Evolutionary conservation across 352 stramenopile genomes (phyloP).

Genomic region (Globisporangium nagaii): DNA sequence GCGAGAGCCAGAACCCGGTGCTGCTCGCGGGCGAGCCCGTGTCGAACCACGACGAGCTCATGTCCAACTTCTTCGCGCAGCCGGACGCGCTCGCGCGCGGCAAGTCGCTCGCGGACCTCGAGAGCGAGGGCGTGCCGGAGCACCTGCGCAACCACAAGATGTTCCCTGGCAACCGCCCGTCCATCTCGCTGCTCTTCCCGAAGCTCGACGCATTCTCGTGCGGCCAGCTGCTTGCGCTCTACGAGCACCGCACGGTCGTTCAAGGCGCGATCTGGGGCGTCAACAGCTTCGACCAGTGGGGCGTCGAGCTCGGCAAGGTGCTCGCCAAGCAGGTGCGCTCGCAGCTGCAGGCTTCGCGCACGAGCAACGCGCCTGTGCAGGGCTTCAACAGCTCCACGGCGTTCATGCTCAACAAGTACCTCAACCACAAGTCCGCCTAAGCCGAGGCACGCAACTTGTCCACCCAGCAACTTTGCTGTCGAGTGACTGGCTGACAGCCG

Average conservation of each 20-base stretch:
- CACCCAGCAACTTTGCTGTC: too few relatives aligned
- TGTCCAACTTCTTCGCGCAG: conserved; percentile 99
- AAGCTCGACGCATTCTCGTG: conserved; percentile 93
- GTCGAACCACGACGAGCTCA: conserved; percentile 99
- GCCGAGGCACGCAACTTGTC: background rate
- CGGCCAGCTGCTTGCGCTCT: conserved; percentile 96
- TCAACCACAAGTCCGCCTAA: conserved; percentile 60
- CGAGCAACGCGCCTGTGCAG: conserved; percentile 69
- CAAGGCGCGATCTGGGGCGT: conserved; percentile 98
- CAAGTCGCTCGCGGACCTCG: conserved; percentile 94
- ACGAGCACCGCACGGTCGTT: conserved; percentile 96
- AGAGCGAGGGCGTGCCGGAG: conserved; percentile 90
- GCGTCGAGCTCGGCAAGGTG: conserved; percentile 98
- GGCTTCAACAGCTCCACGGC: conserved; percentile 95
- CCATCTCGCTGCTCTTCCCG: conserved; percentile 95
- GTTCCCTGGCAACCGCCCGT: conserved; percentile 97
- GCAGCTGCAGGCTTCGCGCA: conserved; percentile 82
- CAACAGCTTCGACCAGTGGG: conserved; percentile 99
- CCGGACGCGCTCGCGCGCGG: conserved; percentile 96
- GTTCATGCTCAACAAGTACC: conserved; percentile 90
- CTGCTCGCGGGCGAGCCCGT: conserved; percentile 77
- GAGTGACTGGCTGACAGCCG: background rate
- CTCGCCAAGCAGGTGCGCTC: conserved; percentile 94
- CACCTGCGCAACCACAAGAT: conserved; percentile 93
- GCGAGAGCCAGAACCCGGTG: conserved; percentile 91